Conservation (phyloP, 2,329 filamentous ascomycete genomes). For the Magnaporthiopsis rhizophila region DNA sequence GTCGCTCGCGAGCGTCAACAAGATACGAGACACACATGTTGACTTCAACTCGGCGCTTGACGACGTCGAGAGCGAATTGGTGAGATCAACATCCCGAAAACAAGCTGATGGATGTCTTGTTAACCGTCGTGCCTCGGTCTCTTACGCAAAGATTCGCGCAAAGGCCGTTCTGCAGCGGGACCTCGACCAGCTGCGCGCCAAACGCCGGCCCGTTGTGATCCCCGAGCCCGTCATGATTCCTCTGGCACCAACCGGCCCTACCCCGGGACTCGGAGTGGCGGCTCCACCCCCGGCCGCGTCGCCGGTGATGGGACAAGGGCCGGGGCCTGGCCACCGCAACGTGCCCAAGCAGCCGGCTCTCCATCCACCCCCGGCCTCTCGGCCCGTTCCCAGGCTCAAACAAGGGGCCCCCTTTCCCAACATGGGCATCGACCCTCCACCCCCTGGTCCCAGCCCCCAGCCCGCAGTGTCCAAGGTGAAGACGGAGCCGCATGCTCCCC, state of each 20-base stretch:
- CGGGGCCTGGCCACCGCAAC: constrained; percentile 3
- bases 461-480: constrained; percentile 18
- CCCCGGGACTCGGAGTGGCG: neutral
- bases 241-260: constrained; percentile 15
- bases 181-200: constrained; percentile 32
- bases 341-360: constrained; percentile 4
- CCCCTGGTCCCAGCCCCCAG: constrained; percentile 9
- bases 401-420: constrained; percentile 44
- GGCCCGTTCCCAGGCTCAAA: neutral
- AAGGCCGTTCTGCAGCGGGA: constrained; percentile 50
- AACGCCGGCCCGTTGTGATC: constrained; percentile 17
- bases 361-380: neutral
- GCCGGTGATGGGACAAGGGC: neutral
- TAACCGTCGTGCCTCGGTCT: neutral
- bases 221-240: constrained; percentile 14
- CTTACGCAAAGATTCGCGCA: constrained; percentile 31
- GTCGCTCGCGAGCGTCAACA: constrained; percentile 27
- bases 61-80: constrained; percentile 49
- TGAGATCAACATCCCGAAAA: constrained; percentile 22
- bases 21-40: constrained; percentile 37
- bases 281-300: neutral
- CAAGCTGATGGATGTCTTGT: neutral
- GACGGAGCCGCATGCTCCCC: constrained; percentile 18
- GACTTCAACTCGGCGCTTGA: constrained; percentile 46
- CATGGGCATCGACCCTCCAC: constrained; percentile 40